Conservation (phyloP, 768 basidiomycete genomes). For the Boletus insuetus region DNA sequence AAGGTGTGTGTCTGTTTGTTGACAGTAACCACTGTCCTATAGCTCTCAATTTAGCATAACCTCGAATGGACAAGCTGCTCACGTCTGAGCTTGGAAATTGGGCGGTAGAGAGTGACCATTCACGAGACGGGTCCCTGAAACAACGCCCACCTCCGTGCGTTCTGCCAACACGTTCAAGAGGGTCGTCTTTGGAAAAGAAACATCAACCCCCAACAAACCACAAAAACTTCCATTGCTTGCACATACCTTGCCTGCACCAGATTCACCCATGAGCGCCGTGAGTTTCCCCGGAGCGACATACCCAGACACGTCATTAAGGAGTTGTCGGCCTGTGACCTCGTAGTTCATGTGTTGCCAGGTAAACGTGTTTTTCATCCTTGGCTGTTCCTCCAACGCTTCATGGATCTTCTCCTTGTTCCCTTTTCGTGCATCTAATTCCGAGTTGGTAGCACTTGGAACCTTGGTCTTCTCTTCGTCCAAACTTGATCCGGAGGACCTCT, state of each 20-base stretch:
- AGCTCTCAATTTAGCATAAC: not conserved
- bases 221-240: not conserved
- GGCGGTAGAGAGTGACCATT: constrained; percentile 42
- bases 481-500: constrained; percentile 10
- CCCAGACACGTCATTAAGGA: constrained; percentile 74
- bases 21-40: constrained; percentile 68
- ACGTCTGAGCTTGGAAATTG: constrained; percentile 59
- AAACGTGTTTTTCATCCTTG: constrained; percentile 54
- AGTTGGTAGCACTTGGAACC: constrained; percentile 1
- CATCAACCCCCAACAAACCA: not conserved
- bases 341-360: constrained; percentile 78
- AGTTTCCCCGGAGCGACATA: constrained; percentile 80
- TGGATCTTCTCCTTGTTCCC: constrained; percentile 21
- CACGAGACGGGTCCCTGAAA: constrained; percentile 44
- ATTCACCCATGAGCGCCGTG: constrained; percentile 75
- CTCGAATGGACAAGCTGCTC: not conserved
- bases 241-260: constrained; percentile 44
- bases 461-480: constrained; percentile 31
- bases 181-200: constrained; percentile 37
- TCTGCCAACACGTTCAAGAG: constrained; percentile 47
- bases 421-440: constrained; percentile 4
- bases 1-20: constrained; percentile 83
- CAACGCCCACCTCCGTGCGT: constrained; percentile 36
- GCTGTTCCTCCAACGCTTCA: constrained; percentile 35
- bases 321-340: constrained; percentile 52